Evolutionary conservation across 2,329 filamentous ascomycete genomes (phyloP).

Genomic region (Diplodia corticola): DNA sequence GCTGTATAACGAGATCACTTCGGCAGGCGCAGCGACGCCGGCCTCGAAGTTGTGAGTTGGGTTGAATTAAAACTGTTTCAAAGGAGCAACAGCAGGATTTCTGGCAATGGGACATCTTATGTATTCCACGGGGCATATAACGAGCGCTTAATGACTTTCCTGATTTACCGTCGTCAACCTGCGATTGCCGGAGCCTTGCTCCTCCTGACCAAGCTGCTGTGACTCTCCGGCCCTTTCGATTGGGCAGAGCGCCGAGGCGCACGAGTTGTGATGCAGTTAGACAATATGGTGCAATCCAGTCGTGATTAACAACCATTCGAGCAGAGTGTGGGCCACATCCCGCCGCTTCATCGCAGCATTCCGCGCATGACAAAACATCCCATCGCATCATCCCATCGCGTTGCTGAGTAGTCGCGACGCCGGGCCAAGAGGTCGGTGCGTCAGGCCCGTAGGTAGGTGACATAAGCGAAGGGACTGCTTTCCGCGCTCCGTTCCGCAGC

Average conservation of each 20-base stretch:
- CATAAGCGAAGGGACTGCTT: background rate
- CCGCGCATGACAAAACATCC: conserved; percentile 4
- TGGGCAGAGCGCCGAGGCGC: no score
- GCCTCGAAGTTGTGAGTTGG: conserved; percentile 17
- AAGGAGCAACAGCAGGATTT: background rate
- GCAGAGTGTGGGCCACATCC: background rate
- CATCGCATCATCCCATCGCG: no score
- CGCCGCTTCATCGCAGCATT: background rate
- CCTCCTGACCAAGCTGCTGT: background rate
- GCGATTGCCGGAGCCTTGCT: background rate
- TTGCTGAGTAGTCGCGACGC: background rate
- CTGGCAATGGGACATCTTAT: background rate
- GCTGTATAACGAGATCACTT: conserved; percentile 80
- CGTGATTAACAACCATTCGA: no score
- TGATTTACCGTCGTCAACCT: background rate
- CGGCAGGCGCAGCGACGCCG: conserved; percentile 7
- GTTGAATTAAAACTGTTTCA: background rate
- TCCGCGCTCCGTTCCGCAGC: conserved; percentile 11
- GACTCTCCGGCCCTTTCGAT: no score
- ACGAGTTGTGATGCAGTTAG: no score
- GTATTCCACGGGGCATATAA: conserved; percentile 4
- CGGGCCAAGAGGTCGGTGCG: no score
- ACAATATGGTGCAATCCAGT: background rate
- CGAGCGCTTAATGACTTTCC: conserved; percentile 19
- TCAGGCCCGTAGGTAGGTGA: no score